A percentile compares a stretch with the other conserved stretches of the same genome.
Conservation (phyloP, 495 filamentous ascomycete species). For the Neurospora sp. region DNA sequence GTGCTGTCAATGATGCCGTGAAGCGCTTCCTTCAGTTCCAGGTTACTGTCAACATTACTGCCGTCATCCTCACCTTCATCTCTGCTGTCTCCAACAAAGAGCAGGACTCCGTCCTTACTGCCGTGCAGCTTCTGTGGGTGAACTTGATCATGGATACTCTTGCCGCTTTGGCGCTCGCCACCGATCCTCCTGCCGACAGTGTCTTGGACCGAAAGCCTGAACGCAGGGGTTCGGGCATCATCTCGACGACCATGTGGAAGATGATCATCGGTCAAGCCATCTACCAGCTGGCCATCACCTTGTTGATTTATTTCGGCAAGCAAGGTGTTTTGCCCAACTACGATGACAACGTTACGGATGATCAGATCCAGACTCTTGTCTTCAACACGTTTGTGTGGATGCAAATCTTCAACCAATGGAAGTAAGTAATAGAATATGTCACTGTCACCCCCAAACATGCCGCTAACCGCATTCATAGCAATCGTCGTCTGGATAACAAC, state of each 20-base stretch:
- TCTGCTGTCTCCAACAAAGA: conserved; percentile 61
- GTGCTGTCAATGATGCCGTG: conserved; percentile 83
- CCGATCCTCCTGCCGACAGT: conserved; percentile 68
- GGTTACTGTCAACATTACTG: conserved; percentile 84
- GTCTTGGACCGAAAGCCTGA: conserved; percentile 78
- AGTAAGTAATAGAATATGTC: conserved; percentile 39
- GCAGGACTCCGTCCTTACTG: conserved; percentile 64
- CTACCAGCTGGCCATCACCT: conserved; percentile 70
- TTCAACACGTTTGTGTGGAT: conserved; percentile 97
- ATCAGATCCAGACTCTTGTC: conserved; percentile 59
- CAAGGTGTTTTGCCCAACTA: conserved; percentile 45
- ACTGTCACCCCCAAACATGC: neutral
- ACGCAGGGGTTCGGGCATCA: conserved; percentile 63
- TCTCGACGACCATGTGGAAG: conserved; percentile 88
- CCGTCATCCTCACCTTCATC: conserved; percentile 73
- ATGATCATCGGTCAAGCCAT: conserved; percentile 85
- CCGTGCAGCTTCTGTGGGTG: conserved; percentile 84
- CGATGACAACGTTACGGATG: conserved; percentile 16
- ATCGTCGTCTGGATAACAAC: conserved; percentile 77
- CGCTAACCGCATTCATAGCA: conserved; percentile 35
- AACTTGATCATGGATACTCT: conserved; percentile 94
- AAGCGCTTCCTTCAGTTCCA: conserved; percentile 89
- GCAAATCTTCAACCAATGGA: conserved; percentile 95
- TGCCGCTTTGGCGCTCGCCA: conserved; percentile 76
- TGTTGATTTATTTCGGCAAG: conserved; percentile 68